Base-by-base conservation (phyloP, 768 basidiomycete species). In the Postia placenta region DNA sequence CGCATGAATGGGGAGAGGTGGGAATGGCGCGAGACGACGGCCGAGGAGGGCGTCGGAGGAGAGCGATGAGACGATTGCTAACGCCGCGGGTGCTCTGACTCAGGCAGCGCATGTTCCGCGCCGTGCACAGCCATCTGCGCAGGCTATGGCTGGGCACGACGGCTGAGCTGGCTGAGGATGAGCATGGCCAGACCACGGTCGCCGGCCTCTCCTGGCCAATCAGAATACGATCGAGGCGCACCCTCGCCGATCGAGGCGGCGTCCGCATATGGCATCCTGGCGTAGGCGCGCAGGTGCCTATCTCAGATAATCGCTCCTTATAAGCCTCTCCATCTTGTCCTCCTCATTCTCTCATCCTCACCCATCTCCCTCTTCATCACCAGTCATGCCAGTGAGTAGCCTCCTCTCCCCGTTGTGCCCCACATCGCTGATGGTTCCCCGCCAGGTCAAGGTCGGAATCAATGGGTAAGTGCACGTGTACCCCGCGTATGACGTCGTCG, bases 361-460 rank as follows among this genome's bases (percentile, higher is more conserved):
- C 43, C 5, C 5, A 45, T 36, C 5, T 22, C 26, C 41, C 33
- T 36, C 40, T 15, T 12, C 42, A 41, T 39, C 49, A n/a, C 46
- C 54, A 24, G 41, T 35, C 50, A 57, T 57, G 56, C 41, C 56
- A 25, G 56, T 57, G 20, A 47, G 56, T 52, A 9, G 25, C 28
- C n/a, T 19, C 30, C 19, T 6, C 26, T 23, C 20, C 17, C 5
- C 19, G 7, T 11, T 9, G 28, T 23, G 25, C 22, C n/a, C n/a
- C n/a, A n/a, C n/a, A n/a, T n/a, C n/a, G n/a, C n/a, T n/a, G n/a
- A n/a, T 39, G 14, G 12, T n/a, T 1, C 6, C 28, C 15, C 15
- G 7, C 35, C 62, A 74, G 67, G 84, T 92, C 73, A 87, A 90
- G 73, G 92, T 93, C 68, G 93, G 93, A 61, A 96, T 96, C 76